Conservation (phyloP, 768 basidiomycete species). For the Russula sp. region DNA sequence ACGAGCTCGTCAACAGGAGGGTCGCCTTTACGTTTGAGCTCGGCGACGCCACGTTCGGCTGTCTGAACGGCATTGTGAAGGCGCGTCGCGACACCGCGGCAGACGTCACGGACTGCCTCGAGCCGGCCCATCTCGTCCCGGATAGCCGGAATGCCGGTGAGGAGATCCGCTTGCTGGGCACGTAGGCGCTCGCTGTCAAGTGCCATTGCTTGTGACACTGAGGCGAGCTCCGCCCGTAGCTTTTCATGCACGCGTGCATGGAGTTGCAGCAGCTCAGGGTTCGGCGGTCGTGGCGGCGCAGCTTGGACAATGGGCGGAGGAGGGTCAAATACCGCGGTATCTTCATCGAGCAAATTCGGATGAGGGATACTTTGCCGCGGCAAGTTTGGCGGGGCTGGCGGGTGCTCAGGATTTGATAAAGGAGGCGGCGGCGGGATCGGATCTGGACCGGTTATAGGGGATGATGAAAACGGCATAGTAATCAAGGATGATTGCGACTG, state of each 20-base stretch:
- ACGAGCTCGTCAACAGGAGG: slow-evolving; percentile 95
- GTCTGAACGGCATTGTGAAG: slow-evolving; percentile 55
- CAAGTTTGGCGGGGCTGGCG: slow-evolving; percentile 19
- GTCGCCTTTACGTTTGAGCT: slow-evolving; percentile 78
- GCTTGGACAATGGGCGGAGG: slow-evolving; percentile 28
- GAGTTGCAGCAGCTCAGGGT: slow-evolving; percentile 81
- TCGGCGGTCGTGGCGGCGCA: slow-evolving; percentile 77
- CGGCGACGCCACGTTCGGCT: slow-evolving; percentile 68
- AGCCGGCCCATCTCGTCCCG: slow-evolving; percentile 94
- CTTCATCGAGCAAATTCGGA: slow-evolving; percentile 64
- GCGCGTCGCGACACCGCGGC: slow-evolving; percentile 67
- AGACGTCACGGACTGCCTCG: slow-evolving; percentile 90
- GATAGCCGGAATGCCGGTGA: slow-evolving; percentile 88
- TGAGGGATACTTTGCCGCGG: slow-evolving; percentile 27
- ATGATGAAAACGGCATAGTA: background rate
- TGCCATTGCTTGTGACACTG: slow-evolving; percentile 57
- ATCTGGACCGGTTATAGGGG: slow-evolving; percentile 3
- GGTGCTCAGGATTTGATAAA: slow-evolving; percentile 15
- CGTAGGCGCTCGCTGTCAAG: slow-evolving; percentile 71
- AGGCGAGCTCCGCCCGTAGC: slow-evolving; percentile 62
- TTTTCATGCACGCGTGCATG: slow-evolving; percentile 74
- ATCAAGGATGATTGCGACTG: slow-evolving; percentile 28
- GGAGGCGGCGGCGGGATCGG: slow-evolving; percentile 11
- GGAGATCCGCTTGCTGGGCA: slow-evolving; percentile 77
- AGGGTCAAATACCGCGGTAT: slow-evolving; percentile 32